phyloP scores from a whole-genome alignment of 2,329 filamentous ascomycete species.

The Apiospora hydei region DNA sequence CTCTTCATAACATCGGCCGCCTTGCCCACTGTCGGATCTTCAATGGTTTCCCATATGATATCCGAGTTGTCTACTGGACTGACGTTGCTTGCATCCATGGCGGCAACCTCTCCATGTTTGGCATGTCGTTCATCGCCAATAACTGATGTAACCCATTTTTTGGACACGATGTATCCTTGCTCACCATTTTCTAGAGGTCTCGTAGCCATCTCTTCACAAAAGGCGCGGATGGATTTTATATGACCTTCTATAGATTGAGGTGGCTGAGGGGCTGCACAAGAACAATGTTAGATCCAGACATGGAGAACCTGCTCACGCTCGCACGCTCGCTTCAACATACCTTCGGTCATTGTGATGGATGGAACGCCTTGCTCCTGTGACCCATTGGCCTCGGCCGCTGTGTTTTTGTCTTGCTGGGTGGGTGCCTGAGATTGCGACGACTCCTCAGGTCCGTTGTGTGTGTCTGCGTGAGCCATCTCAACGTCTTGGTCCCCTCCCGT shows the following conservation, averaged over 20 bases:
- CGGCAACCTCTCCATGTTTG: slow-evolving; percentile 56
- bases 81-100: slow-evolving; percentile 62
- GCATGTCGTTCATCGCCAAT: slow-evolving; percentile 68
- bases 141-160: slow-evolving; percentile 79
- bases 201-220: slow-evolving; percentile 62
- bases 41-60: slow-evolving; percentile 70
- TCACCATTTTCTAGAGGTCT: slow-evolving; percentile 71
- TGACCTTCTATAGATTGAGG: slow-evolving; percentile 69
- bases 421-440: slow-evolving; percentile 28
- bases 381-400: slow-evolving; percentile 27
- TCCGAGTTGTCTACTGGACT: slow-evolving; percentile 89
- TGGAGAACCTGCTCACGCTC: background rate
- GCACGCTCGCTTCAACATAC: background rate
- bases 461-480: slow-evolving; percentile 50
- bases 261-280: slow-evolving; percentile 31
- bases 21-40: slow-evolving; percentile 50
- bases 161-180: slow-evolving; percentile 79
- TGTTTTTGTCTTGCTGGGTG: slow-evolving; percentile 25
- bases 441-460: slow-evolving; percentile 23
- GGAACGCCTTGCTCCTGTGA: background rate
- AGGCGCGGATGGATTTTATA: slow-evolving; percentile 72
- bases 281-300: background rate
- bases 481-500: slow-evolving; percentile 52
- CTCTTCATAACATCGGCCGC: slow-evolving; percentile 42
- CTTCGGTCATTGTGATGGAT: slow-evolving; percentile 25